Base-by-base conservation (phyloP, 805 yeast genomes). In the Komagataella kurtzmanii region DNA sequence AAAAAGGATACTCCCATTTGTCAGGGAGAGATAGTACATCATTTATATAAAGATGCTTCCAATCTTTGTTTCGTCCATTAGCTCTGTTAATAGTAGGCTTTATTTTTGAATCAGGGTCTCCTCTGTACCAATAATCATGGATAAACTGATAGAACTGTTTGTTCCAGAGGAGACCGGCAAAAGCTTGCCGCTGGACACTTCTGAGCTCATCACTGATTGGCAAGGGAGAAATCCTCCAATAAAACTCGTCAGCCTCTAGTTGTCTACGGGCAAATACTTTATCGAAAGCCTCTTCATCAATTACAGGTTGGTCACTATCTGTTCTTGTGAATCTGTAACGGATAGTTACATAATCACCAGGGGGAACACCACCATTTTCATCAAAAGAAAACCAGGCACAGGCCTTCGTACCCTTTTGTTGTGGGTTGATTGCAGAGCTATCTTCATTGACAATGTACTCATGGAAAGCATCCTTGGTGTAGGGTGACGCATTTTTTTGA, bases 1-100 rank as follows among this genome's bases (percentile, higher is more conserved):
- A 89, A 65, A 89, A 89, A 10, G 96, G 96, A 66, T 89, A 89
- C 67, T 89, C 97, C 88, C 96, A 89, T 64, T 88, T 90, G 64
- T 89, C 97, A 2, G 97, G 97, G 73, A 89, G 76, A 1, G 95
- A 86, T 58, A 89, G 72, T 49, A 89, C 77, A 65, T 89, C 96
- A 62, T 88, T 91, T 60, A 86, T 84, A 68, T 88, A 88, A 65
- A 89, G 71, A 65, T 89, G 95, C 59, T 79, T 79, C 97, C 97
- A 89, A 52, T 86, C 89, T 60, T 78, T 75, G 67, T 89, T 89
- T 65, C 97, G 75, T n/a, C 91, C 87, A 61, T 83, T 80, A 24
- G 90, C 91, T 57, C 97, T 72, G 59, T 89, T 81, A 8, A 77
- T 75, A 2, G 90, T 84, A 0, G 96, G 95, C n/a, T 81, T 79